Conservation (phyloP, 1,284 basidiomycete genomes). For the Peniophora sp. region DNA sequence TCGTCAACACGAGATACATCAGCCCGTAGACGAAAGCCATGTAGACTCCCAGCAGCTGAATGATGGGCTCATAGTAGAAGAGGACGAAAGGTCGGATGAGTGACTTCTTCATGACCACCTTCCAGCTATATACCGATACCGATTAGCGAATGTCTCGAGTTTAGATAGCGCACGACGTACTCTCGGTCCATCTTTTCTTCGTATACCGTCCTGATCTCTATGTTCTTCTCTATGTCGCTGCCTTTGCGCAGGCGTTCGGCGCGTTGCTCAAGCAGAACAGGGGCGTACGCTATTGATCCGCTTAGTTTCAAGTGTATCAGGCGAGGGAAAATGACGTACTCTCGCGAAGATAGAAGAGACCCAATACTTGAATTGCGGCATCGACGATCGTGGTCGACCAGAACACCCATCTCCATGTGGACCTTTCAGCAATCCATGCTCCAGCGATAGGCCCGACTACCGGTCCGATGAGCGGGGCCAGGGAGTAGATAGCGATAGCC, state of each 20-base stretch:
- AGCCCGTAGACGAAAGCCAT: constrained; percentile 15
- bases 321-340: constrained; percentile 20
- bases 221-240: constrained; percentile 24
- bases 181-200: constrained; percentile 18
- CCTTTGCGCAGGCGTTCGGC: constrained; percentile 29
- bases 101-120: constrained; percentile 25
- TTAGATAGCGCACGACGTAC: constrained; percentile 14
- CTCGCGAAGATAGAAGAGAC: constrained; percentile 38
- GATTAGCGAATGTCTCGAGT: neutral
- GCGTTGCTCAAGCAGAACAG: constrained; percentile 39
- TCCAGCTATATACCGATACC: constrained; percentile 22
- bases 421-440: constrained; percentile 30
- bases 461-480: constrained; percentile 36
- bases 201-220: constrained; percentile 20
- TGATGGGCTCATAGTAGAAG: constrained; percentile 36
- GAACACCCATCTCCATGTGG: constrained; percentile 35
- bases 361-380: constrained; percentile 27
- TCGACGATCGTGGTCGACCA: constrained; percentile 31
- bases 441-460: constrained; percentile 33
- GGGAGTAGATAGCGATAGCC: constrained; percentile 39
- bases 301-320: neutral
- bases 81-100: constrained; percentile 39
- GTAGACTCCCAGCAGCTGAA: constrained; percentile 36
- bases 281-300: constrained; percentile 27
- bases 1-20: constrained; percentile 34